Conservation (phyloP, 345 rosid species). For the Eucalyptus cloeziana region DNA sequence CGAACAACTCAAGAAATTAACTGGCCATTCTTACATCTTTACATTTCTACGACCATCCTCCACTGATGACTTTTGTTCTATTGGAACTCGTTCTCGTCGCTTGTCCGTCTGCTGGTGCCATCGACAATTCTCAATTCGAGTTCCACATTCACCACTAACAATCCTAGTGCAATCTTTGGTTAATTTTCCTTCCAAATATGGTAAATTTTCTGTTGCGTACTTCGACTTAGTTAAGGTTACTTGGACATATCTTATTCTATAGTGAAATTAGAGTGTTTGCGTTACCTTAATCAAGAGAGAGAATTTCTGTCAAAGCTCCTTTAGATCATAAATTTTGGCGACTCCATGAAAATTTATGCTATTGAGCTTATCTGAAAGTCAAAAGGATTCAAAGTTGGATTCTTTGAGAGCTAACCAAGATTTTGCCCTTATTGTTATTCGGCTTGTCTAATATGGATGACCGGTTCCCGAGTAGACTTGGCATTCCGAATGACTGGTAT, state of each 20-base stretch:
- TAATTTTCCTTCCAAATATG: background rate
- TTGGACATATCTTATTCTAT: background rate
- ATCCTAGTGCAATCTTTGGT: background rate
- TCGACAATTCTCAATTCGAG: background rate
- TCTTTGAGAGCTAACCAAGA: background rate
- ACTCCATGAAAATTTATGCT: background rate
- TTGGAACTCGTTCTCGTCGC: background rate
- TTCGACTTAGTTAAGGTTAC: background rate
- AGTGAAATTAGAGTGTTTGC: background rate
- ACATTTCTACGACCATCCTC: background rate
- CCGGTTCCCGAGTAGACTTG: background rate
- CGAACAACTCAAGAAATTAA: background rate
- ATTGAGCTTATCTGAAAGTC: background rate
- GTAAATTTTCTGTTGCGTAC: background rate
- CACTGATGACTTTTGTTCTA: background rate
- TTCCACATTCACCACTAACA: background rate
- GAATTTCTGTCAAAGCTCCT: background rate
- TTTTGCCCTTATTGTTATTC: background rate
- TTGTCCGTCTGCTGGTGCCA: background rate
- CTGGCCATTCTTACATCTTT: background rate
- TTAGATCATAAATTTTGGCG: background rate
- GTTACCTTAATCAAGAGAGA: background rate
- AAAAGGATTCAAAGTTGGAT: background rate
- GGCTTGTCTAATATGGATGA: background rate
- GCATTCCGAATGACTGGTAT: background rate